Evolutionary conservation across 345 rosid species (phyloP).

Genomic region (Hevea brasiliensis): DNA sequence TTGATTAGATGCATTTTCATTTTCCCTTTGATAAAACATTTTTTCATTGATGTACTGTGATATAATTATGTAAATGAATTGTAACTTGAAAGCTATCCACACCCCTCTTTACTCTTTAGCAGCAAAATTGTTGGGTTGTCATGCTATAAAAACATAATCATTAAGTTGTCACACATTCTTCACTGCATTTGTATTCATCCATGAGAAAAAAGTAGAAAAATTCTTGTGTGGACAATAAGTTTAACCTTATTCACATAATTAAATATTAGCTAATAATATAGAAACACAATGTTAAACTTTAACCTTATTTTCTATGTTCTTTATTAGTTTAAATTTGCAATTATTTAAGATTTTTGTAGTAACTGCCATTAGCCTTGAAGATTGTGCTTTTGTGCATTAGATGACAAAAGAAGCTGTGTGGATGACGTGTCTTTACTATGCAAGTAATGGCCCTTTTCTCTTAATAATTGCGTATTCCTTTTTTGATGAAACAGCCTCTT

Average conservation of each 20-base stretch:
- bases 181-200: conserved; percentile 1
- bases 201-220: not conserved
- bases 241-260: not conserved
- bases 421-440: not conserved
- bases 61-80: not conserved
- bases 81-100: not conserved
- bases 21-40: not conserved
- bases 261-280: not conserved
- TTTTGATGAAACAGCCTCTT: conserved; percentile 44
- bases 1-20: not conserved
- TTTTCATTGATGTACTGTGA: not conserved
- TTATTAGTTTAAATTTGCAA: conserved; percentile 4
- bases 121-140: not conserved
- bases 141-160: not conserved
- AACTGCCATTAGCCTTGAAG: not conserved
- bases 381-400: conserved; percentile 3
- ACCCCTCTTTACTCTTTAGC: not conserved
- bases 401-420: not conserved
- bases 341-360: conserved; percentile 11
- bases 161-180: not conserved
- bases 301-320: conserved; percentile 9
- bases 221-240: not conserved
- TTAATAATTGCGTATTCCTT: conserved; percentile 22
- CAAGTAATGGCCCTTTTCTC: not conserved
- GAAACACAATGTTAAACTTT: too few relatives aligned